These are phyloP conservation scores for Kazachstania bromeliacearum DNA, from an alignment of 805 yeast species.

Conservation along the genomic window DNA sequence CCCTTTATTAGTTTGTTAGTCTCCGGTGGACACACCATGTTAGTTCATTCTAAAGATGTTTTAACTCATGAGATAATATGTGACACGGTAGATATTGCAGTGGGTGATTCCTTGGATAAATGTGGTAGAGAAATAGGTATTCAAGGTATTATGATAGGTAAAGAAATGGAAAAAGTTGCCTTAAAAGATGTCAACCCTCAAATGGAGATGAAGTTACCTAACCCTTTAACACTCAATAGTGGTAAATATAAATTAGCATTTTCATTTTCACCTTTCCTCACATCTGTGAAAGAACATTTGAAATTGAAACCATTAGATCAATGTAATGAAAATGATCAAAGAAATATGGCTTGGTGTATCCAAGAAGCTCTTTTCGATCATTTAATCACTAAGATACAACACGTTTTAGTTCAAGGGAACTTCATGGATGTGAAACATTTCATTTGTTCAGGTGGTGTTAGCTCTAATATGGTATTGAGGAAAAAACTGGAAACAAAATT, in stretches of 20 bases:
- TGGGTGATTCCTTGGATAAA: slow-evolving; percentile 89
- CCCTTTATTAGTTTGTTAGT: slow-evolving; percentile 73
- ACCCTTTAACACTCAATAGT: slow-evolving; percentile 44
- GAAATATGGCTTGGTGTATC: slow-evolving; percentile 47
- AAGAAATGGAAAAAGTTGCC: slow-evolving; percentile 49
- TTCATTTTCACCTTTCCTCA: slow-evolving; percentile 70
- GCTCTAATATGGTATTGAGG: slow-evolving; percentile 57
- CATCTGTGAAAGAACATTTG: slow-evolving; percentile 38
- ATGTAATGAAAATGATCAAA: slow-evolving; percentile 29
- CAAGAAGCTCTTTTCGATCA: slow-evolving; percentile 69
- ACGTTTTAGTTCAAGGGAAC: slow-evolving; percentile 33
- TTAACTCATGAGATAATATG: slow-evolving; percentile 62
- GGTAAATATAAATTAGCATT: slow-evolving; percentile 44
- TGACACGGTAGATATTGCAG: slow-evolving; percentile 78
- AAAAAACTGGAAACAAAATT: slow-evolving; percentile 36
- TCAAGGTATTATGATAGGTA: slow-evolving; percentile 76
- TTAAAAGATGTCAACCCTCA: slow-evolving; percentile 28
- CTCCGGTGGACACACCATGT: slow-evolving; percentile 92
- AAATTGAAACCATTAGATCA: slow-evolving; percentile 11
- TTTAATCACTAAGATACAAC: slow-evolving; percentile 50
- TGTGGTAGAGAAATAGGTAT: slow-evolving; percentile 82
- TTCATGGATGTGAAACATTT: slow-evolving; percentile 37
- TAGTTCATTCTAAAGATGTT: slow-evolving; percentile 56
- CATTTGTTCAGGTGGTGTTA: slow-evolving; percentile 93
- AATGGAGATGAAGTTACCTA: slow-evolving; percentile 30